Conservation (phyloP, 495 filamentous ascomycete species). For the Baudoinia panamericana region DNA sequence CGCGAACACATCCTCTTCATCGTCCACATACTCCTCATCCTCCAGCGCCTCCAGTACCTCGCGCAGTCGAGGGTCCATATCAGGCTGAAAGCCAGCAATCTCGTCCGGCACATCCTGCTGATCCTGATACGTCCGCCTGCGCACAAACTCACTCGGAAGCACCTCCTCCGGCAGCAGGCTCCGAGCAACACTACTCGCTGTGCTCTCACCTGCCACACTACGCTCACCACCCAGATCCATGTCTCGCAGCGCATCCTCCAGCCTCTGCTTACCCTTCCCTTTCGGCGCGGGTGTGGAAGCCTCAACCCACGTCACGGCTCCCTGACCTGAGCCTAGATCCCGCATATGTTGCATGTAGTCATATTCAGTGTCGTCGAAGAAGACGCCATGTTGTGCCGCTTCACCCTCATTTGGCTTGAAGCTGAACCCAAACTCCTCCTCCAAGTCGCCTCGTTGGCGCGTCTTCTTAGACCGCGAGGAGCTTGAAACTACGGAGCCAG, state of each 20-base stretch:
- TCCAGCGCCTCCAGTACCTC: constrained; percentile 92
- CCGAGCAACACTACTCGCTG: constrained; percentile 19
- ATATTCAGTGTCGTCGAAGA: constrained; percentile 78
- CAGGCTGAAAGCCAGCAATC: constrained; percentile 84
- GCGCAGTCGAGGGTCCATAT: constrained; percentile 90
- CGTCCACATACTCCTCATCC: constrained; percentile 91
- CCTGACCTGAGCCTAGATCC: constrained; percentile 54
- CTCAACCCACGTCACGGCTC: constrained; percentile 19
- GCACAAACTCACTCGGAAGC: constrained; percentile 55
- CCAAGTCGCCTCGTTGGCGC: constrained; percentile 57
- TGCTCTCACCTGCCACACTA: constrained; percentile 30
- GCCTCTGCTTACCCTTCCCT: constrained; percentile 57
- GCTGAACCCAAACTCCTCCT: constrained; percentile 55
- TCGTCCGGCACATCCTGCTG: constrained; percentile 87
- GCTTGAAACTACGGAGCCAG: constrained; percentile 19
- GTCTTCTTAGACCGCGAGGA: constrained; percentile 37
- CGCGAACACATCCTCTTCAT: constrained; percentile 61
- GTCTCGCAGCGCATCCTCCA: constrained; percentile 71
- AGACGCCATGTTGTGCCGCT: constrained; percentile 85
- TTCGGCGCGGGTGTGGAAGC: constrained; percentile 49
- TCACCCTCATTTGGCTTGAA: constrained; percentile 88
- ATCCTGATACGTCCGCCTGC: constrained; percentile 71
- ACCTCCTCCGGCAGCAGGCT: constrained; percentile 52
- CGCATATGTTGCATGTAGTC: constrained; percentile 99
- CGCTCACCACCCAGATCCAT: constrained; percentile 35